Evolutionary conservation across 805 yeast genomes (phyloP).

Genomic region (Millerozyma miso): DNA sequence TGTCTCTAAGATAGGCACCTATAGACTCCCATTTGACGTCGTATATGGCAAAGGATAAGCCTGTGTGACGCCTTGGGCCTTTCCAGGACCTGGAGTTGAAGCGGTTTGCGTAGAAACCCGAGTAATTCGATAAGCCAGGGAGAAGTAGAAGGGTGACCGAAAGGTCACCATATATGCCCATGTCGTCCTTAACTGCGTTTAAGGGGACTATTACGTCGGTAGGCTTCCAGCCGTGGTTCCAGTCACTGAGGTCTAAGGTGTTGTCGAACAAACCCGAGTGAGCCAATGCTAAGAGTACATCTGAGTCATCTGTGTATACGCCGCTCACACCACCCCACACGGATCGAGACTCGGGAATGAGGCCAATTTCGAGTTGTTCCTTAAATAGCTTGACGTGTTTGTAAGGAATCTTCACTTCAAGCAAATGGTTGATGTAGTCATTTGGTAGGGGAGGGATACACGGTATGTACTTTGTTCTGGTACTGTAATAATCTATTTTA

Average conservation of each 20-base stretch:
- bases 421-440: conserved; percentile 35
- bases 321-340: conserved; percentile 84
- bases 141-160: conserved; percentile 57
- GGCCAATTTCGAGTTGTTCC: conserved; percentile 41
- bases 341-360: conserved; percentile 29
- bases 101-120: conserved; percentile 64
- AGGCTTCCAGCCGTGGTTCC: conserved; percentile 28
- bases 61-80: conserved; percentile 57
- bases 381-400: conserved; percentile 34
- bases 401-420: conserved; percentile 57
- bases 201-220: conserved; percentile 24
- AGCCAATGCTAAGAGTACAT: conserved; percentile 65
- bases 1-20: conserved; percentile 26
- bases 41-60: conserved; percentile 65
- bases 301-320: conserved; percentile 91
- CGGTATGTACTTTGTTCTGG: conserved; percentile 28
- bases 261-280: conserved; percentile 67
- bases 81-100: conserved; percentile 75
- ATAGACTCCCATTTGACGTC: conserved; percentile 45
- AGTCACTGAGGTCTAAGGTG: conserved; percentile 23
- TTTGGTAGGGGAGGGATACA: conserved; percentile 33
- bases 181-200: conserved; percentile 10
- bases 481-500: conserved; percentile 18
- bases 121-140: conserved; percentile 64
- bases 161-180: conserved; percentile 42